Evolutionary conservation across 2,329 filamentous ascomycete genomes (phyloP).

Genomic region (Calonectria henricotiae): DNA sequence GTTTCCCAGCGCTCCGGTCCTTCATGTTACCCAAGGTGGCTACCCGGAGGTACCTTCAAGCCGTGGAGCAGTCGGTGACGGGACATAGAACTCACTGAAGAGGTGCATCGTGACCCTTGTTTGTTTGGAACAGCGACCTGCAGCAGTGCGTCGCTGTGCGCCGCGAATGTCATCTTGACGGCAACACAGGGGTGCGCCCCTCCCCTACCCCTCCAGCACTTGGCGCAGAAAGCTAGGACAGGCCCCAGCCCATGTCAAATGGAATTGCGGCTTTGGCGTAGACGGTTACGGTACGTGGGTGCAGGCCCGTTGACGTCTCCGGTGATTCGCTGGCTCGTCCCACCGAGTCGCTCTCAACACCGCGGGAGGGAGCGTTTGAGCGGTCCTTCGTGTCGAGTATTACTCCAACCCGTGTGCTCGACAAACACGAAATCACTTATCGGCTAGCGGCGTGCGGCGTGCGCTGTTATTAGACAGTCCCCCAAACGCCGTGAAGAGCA

Average conservation of each 20-base stretch:
- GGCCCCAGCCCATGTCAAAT: slow-evolving; percentile 2
- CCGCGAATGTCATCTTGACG: slow-evolving; percentile 40
- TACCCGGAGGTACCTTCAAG: background rate
- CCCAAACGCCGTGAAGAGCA: slow-evolving; percentile 36
- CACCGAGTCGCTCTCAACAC: slow-evolving; percentile 19
- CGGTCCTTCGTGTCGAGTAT: slow-evolving; percentile 14
- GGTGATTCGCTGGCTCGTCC: slow-evolving; percentile 33
- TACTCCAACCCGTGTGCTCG: slow-evolving; percentile 30
- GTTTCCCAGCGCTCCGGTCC: slow-evolving; percentile 1
- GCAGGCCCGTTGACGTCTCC: slow-evolving; percentile 25
- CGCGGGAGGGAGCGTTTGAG: slow-evolving; percentile 23
- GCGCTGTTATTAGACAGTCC: slow-evolving; percentile 57
- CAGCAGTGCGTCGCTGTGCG: slow-evolving; percentile 43
- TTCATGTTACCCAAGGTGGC: background rate
- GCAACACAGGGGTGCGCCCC: slow-evolving; percentile 30
- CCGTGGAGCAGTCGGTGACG: slow-evolving; percentile 14
- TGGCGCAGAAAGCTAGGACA: background rate
- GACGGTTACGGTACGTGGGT: slow-evolving; percentile 13
- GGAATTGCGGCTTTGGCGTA: slow-evolving; percentile 19
- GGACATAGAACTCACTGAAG: slow-evolving; percentile 7
- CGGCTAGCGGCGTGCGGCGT: slow-evolving; percentile 44
- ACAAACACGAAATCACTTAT: slow-evolving; percentile 34
- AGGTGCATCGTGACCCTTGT: slow-evolving; percentile 6
- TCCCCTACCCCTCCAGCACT: slow-evolving; percentile 20
- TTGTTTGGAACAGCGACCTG: slow-evolving; percentile 34